These are phyloP conservation scores for Epichloe uncinata DNA, from an alignment of 2,329 filamentous ascomycete species.

Conservation along the genomic window DNA sequence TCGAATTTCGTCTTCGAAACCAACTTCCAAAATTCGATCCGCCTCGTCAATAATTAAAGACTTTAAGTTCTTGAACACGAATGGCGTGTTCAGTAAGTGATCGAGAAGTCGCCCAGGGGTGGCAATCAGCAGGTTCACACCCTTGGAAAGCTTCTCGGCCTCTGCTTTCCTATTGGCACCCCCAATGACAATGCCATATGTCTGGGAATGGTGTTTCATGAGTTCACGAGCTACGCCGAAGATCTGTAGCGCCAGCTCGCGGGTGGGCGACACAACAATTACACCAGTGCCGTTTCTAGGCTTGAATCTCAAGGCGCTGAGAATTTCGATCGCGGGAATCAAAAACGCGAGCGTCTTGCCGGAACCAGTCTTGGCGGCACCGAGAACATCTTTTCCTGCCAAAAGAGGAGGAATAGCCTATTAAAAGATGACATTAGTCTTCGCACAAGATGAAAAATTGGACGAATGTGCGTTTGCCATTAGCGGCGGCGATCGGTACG, in stretches of 20 bases:
- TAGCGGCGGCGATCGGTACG: conserved; percentile 4
- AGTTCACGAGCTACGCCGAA: conserved; percentile 90
- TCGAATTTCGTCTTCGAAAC: conserved; percentile 97
- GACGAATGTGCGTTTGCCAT: not conserved
- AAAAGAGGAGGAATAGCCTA: conserved; percentile 71
- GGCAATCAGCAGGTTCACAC: conserved; percentile 87
- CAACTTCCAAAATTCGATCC: conserved; percentile 89
- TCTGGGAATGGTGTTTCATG: conserved; percentile 86
- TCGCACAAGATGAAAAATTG: not conserved
- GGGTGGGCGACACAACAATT: conserved; percentile 82
- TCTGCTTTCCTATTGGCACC: conserved; percentile 85
- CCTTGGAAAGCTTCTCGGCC: conserved; percentile 86
- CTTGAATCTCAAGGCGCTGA: conserved; percentile 83
- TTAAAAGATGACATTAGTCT: not conserved
- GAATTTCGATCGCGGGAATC: conserved; percentile 87
- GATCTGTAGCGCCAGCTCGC: conserved; percentile 89
- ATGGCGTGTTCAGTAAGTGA: conserved; percentile 86
- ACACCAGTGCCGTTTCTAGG: conserved; percentile 87
- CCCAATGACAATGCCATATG: conserved; percentile 90
- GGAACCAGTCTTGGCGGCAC: conserved; percentile 89
- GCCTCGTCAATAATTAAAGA: conserved; percentile 93
- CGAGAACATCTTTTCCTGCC: conserved; percentile 82
- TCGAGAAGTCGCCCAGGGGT: conserved; percentile 88
- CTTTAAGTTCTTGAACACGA: conserved; percentile 85
- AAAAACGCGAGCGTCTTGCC: conserved; percentile 94